Percentiles rank a stretch among this genome's conserved stretches.
Conservation (phyloP, 768 basidiomycete genomes). For the Paxillus involutus region DNA sequence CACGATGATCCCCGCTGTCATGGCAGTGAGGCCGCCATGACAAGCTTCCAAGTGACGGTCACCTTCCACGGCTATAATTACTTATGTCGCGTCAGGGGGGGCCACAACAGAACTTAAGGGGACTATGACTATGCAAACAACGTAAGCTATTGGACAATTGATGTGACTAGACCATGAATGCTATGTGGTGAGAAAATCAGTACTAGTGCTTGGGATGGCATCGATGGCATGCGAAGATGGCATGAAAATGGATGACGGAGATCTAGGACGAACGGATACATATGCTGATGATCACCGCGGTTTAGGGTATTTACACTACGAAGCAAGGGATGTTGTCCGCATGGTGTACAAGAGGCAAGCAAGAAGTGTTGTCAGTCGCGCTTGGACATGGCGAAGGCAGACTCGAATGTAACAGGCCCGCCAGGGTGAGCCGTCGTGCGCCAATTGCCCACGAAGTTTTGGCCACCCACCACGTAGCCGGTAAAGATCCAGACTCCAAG, state of each 20-base stretch:
- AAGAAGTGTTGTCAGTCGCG: slow-evolving; percentile 27
- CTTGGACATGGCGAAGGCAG: slow-evolving; percentile 61
- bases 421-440: slow-evolving; percentile 38
- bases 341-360: neutral
- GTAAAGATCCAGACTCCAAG: slow-evolving; percentile 51
- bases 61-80: neutral
- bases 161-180: neutral
- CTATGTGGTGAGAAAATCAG: neutral
- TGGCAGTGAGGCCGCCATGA: neutral
- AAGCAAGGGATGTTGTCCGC: slow-evolving; percentile 7
- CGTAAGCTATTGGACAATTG: neutral
- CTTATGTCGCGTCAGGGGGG: neutral
- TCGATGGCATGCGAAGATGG: neutral
- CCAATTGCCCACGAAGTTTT: slow-evolving; percentile 76
- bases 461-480: slow-evolving; percentile 66
- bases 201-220: neutral
- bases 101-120: neutral
- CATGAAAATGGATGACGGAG: slow-evolving; percentile 6
- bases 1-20: slow-evolving; percentile 4
- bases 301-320: slow-evolving; percentile 9
- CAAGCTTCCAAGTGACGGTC: neutral
- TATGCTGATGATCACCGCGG: slow-evolving; percentile 9
- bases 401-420: slow-evolving; percentile 52
- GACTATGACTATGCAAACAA: neutral
- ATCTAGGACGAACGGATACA: slow-evolving; percentile 18